Conservation (phyloP, 2,329 filamentous ascomycete species). For the Fusarium humuli region DNA sequence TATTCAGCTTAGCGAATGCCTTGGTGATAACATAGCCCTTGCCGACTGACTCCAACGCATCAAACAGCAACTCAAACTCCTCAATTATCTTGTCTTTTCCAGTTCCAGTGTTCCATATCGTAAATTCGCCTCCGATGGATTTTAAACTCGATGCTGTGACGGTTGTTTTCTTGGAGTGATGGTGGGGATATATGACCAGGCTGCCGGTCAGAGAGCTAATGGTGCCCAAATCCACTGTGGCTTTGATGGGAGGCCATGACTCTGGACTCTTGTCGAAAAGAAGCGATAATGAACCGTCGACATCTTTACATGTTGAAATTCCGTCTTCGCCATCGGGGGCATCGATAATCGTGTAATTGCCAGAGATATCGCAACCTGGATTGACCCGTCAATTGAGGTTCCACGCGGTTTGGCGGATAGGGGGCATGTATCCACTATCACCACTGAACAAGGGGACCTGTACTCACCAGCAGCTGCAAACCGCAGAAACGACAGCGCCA, state of each 20-base stretch:
- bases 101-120: conserved; percentile 42
- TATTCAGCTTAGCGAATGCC: conserved; percentile 32
- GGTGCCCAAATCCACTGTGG: conserved; percentile 43
- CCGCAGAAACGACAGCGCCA: conserved; percentile 41
- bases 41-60: conserved; percentile 36
- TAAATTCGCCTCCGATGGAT: conserved; percentile 39
- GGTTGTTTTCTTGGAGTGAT: conserved; percentile 41
- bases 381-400: conserved; percentile 6
- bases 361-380: conserved; percentile 44
- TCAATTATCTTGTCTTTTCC: conserved; percentile 25
- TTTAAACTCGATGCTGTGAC: conserved; percentile 39
- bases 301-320: conserved; percentile 42
- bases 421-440: not conserved
- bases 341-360: conserved; percentile 46
- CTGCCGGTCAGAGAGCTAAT: conserved; percentile 39
- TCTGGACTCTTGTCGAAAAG: conserved; percentile 42
- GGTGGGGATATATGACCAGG: conserved; percentile 45
- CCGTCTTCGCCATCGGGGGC: conserved; percentile 33
- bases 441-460: not conserved
- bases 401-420: not conserved
- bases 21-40: conserved; percentile 44
- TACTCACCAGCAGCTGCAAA: conserved; percentile 43
- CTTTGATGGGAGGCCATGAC: conserved; percentile 41
- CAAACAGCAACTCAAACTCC: conserved; percentile 37
- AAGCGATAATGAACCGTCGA: conserved; percentile 46